phyloP scores from a whole-genome alignment of 2,329 filamentous ascomycete genomes.

The Sclerotinia nivalis region DNA sequence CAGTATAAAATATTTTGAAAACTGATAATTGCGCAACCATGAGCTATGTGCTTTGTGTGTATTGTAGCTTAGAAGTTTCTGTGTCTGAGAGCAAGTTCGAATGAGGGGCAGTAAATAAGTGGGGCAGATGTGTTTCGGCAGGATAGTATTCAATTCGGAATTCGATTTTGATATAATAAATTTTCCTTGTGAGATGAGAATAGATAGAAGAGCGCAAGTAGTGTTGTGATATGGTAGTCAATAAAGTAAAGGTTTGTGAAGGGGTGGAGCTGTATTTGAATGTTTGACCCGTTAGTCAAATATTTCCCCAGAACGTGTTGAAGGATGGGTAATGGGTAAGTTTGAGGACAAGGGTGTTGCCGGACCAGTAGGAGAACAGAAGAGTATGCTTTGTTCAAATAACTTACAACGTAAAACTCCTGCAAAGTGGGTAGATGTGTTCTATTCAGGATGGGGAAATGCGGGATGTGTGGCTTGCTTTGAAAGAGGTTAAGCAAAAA shows the following conservation, averaged over 20 bases:
- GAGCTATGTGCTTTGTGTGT: slow-evolving; percentile 4
- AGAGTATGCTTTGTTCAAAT: neutral
- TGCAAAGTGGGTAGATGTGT: neutral
- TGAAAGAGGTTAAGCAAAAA: too few relatives aligned
- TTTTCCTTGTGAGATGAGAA: neutral
- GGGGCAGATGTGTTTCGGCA: neutral
- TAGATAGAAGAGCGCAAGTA: neutral
- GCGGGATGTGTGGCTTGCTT: neutral
- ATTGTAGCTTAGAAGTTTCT: neutral
- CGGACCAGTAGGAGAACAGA: slow-evolving; percentile 9
- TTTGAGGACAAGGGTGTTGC: slow-evolving; percentile 3
- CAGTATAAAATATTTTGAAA: neutral
- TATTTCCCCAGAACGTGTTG: neutral
- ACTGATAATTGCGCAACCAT: slow-evolving; percentile 22
- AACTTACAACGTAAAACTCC: neutral
- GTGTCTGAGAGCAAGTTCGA: neutral
- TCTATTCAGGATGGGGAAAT: neutral
- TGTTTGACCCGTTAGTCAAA: neutral
- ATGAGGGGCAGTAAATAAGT: slow-evolving; percentile 11
- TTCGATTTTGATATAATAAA: neutral
- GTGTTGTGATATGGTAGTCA: too few relatives aligned
- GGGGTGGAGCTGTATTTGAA: slow-evolving; percentile 7
- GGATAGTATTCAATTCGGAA: neutral
- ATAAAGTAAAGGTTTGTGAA: neutral
- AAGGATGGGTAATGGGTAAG: neutral